A percentile compares a stretch with the other conserved stretches of the same genome.
Evolutionary conservation across 371 early-diverging fungal species (phyloP).

Genomic region (Lichtheimia hyalospora): DNA sequence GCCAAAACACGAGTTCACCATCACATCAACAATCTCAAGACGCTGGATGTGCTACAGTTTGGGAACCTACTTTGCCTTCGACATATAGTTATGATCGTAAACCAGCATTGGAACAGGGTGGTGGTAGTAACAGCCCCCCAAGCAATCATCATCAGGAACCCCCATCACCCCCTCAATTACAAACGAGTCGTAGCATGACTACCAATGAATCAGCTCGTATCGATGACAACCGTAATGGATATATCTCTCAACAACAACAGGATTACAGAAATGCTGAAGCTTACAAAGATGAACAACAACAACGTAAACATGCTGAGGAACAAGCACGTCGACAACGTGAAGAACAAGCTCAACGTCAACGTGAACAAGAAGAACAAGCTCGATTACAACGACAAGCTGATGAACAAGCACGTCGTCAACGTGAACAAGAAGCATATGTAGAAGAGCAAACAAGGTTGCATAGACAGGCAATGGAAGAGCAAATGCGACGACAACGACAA

Average conservation of each 20-base stretch:
- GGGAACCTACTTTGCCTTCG: slow-evolving; percentile 14
- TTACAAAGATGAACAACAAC: neutral
- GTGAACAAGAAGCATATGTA: too few species aligned
- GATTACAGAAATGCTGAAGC: slow-evolving; percentile 5
- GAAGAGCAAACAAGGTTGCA: neutral
- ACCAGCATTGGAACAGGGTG: neutral
- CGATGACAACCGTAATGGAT: slow-evolving; percentile 2
- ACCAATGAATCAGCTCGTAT: neutral
- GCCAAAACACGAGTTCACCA: slow-evolving; percentile 16
- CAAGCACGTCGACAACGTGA: neutral
- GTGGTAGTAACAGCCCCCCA: neutral
- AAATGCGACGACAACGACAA: neutral
- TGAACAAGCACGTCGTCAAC: neutral
- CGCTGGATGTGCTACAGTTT: slow-evolving; percentile 7
- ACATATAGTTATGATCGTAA: slow-evolving; percentile 13
- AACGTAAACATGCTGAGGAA: neutral
- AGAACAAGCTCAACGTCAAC: neutral
- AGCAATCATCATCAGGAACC: neutral
- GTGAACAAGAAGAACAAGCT: too few species aligned
- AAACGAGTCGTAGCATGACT: neutral
- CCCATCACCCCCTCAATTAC: neutral
- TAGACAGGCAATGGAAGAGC: neutral
- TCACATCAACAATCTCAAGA: too few species aligned
- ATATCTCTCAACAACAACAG: slow-evolving; percentile 7
- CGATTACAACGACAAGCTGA: too few species aligned